Evolutionary conservation across 495 filamentous ascomycete species (phyloP).

Genomic region (Tuber microsphaerosporum): DNA sequence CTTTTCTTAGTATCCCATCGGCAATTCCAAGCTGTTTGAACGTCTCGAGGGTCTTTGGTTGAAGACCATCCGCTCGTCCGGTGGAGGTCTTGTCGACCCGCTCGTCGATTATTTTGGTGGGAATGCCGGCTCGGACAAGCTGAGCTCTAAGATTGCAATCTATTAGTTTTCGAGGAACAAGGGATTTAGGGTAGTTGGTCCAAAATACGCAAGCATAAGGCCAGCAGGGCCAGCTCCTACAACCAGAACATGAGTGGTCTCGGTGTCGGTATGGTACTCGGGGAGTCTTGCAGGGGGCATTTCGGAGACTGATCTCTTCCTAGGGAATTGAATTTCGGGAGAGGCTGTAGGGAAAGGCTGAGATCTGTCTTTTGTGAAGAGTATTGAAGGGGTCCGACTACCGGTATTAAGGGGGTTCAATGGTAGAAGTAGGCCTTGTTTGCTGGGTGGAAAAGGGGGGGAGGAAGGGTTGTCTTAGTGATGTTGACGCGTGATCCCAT

Average conservation of each 20-base stretch:
- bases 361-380: not conserved
- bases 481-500: not conserved
- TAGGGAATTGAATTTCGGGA: not conserved
- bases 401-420: not conserved
- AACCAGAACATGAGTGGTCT: conserved; percentile 54
- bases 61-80: conserved; percentile 70
- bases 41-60: conserved; percentile 70
- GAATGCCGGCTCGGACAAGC: conserved; percentile 61
- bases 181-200: not conserved
- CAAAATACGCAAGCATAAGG: conserved; percentile 57
- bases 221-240: conserved; percentile 66
- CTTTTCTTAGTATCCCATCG: conserved; percentile 55
- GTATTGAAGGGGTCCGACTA: not conserved
- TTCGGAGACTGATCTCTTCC: conserved; percentile 19
- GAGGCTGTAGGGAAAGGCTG: not conserved
- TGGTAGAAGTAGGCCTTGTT: too few relatives aligned
- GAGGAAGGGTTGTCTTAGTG: not conserved
- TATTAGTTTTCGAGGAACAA: conserved; percentile 10
- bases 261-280: conserved; percentile 31
- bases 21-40: conserved; percentile 63
- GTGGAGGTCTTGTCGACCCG: conserved; percentile 60
- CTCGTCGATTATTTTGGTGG: conserved; percentile 65
- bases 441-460: not conserved
- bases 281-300: conserved; percentile 23
- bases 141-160: conserved; percentile 48